Evolutionary conservation across 176 grass and related monocot species (phyloP).

Genomic region (Raddia guianensis): DNA sequence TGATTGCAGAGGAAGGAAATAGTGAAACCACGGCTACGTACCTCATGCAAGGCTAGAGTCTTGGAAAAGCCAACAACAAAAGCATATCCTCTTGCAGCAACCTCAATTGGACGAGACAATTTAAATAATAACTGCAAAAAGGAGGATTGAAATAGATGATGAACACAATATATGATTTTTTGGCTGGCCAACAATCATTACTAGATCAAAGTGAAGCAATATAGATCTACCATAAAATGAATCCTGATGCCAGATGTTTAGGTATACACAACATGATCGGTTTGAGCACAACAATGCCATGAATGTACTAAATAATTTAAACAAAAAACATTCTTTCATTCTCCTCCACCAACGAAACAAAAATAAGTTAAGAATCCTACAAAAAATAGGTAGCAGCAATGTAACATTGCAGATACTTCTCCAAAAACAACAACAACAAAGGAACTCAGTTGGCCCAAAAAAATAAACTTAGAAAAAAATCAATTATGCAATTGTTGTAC

Average conservation of each 20-base stretch:
- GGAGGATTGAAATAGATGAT: slow-evolving; percentile 34
- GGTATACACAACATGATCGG: slow-evolving; percentile 13
- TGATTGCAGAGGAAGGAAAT: slow-evolving; percentile 27
- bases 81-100: slow-evolving; percentile 86
- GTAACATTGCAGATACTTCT: slow-evolving; percentile 29
- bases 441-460: slow-evolving; percentile 2
- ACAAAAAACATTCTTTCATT: background rate
- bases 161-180: slow-evolving; percentile 8
- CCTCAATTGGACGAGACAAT: slow-evolving; percentile 76
- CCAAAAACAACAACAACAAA: background rate
- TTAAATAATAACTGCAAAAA: slow-evolving; percentile 91
- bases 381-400: slow-evolving; percentile 24
- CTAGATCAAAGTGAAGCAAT: background rate
- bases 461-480: background rate
- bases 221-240: slow-evolving; percentile 8
- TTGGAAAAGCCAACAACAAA: slow-evolving; percentile 94
- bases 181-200: background rate
- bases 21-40: slow-evolving; percentile 49
- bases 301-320: background rate
- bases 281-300: slow-evolving; percentile 28
- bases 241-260: background rate
- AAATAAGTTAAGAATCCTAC: slow-evolving; percentile 15
- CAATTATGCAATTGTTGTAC: background rate
- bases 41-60: slow-evolving; percentile 83
- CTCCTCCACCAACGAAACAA: background rate